Evolutionary conservation across 306 rosid species (phyloP).

Genomic region (Dryas drummondii): DNA sequence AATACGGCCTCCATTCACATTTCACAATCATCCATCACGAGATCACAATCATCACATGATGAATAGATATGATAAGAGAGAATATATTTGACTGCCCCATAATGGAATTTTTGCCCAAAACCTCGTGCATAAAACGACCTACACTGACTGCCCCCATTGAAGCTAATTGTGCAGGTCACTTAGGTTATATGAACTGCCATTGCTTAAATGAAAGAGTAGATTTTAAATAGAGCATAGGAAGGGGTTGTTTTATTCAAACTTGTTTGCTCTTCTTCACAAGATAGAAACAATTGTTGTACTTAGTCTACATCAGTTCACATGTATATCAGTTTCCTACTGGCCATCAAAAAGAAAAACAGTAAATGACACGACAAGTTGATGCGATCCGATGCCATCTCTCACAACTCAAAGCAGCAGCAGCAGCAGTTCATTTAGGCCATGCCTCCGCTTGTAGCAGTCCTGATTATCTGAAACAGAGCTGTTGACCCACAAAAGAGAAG

Average conservation of each 20-base stretch:
- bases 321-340: constrained; percentile 35
- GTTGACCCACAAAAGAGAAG: constrained; percentile 21
- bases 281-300: constrained; percentile 33
- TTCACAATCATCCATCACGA: no score
- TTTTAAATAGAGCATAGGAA: background rate
- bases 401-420: constrained; percentile 5
- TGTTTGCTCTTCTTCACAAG: constrained; percentile 29
- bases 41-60: no score
- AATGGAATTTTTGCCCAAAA: no score
- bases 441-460: constrained; percentile 95
- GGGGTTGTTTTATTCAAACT: constrained; percentile 14
- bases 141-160: no score
- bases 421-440: constrained; percentile 54
- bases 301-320: constrained; percentile 33
- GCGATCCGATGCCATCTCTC: constrained; percentile 17
- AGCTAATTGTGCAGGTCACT: no score
- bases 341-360: constrained; percentile 23
- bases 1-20: no score
- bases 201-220: background rate
- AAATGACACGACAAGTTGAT: background rate
- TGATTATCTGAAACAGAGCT: constrained; percentile 96
- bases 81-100: no score
- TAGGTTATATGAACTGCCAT: background rate
- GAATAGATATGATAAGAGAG: no score
- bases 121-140: no score